Conservation (phyloP, 176 grass and related monocot genomes). For the Zea mays region DNA sequence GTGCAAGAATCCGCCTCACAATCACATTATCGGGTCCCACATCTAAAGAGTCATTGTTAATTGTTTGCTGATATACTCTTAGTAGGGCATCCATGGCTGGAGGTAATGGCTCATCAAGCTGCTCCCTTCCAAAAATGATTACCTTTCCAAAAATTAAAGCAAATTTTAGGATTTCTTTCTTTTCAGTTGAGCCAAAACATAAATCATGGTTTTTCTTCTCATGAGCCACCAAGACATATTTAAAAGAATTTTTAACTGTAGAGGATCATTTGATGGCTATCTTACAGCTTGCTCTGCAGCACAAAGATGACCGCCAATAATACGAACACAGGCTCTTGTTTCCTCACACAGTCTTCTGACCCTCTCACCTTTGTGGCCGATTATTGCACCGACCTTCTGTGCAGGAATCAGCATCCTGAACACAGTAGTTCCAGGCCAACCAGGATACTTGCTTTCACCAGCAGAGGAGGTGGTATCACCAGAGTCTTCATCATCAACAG, state of each 20-base stretch:
- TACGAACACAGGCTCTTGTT: constrained; percentile 40
- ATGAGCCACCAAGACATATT: background rate
- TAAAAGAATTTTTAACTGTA: background rate
- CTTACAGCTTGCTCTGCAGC: constrained; percentile 49
- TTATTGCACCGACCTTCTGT: constrained; percentile 32
- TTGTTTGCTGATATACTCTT: constrained; percentile 43
- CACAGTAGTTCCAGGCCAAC: constrained; percentile 49
- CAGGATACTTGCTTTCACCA: constrained; percentile 42
- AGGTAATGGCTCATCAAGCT: constrained; percentile 45
- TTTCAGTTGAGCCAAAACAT: constrained; percentile 12
- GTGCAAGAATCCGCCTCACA: constrained; percentile 39
- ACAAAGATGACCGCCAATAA: constrained; percentile 47
- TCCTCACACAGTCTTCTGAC: constrained; percentile 49
- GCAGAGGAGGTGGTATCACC: constrained; percentile 25
- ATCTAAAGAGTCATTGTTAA: constrained; percentile 38
- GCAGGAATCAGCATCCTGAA: constrained; percentile 52
- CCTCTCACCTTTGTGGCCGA: constrained; percentile 46
- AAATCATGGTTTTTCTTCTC: constrained; percentile 3
- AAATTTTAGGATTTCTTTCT: constrained; percentile 11
- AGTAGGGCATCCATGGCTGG: constrained; percentile 54
- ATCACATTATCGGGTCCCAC: constrained; percentile 23
- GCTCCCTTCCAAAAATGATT: constrained; percentile 55
- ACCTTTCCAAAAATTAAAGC: constrained; percentile 39
- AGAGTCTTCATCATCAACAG: constrained; percentile 9
- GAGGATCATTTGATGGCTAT: constrained; percentile 1